Evolutionary conservation across 371 early-diverging fungal species (phyloP).

Genomic region (Saksenaea vasiformis): DNA sequence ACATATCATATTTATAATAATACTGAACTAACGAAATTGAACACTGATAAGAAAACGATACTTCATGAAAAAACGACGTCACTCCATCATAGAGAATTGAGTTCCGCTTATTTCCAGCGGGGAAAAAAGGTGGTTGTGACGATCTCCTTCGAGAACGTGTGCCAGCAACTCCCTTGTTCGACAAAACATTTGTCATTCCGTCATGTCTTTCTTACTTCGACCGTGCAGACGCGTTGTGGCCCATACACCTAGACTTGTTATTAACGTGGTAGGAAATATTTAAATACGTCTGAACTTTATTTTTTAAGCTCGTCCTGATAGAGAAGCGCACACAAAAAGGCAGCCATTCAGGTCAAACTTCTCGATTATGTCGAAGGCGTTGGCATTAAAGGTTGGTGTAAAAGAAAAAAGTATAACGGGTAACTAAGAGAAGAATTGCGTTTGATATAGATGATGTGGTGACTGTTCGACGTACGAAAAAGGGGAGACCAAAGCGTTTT

Average conservation of each 20-base stretch:
- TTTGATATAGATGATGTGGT: constrained; percentile 42
- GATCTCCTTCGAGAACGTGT: neutral
- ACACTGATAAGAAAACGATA: no score
- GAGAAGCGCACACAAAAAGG: constrained; percentile 50
- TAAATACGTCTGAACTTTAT: neutral
- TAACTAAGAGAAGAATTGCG: neutral
- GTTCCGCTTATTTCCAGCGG: no score
- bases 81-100: no score
- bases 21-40: no score
- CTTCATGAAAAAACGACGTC: no score
- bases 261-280: neutral
- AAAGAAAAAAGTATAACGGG: neutral
- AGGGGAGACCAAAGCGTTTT: neutral
- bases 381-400: constrained; percentile 37
- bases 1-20: no score
- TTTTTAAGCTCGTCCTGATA: constrained; percentile 10
- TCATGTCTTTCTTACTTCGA: neutral
- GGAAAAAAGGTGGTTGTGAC: no score
- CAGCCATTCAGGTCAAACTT: constrained; percentile 42
- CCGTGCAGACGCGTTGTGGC: neutral
- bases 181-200: neutral
- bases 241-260: neutral
- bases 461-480: constrained; percentile 47
- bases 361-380: constrained; percentile 45
- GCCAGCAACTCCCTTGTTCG: neutral